A percentile compares a stretch with the other conserved stretches of the same genome.
These are phyloP conservation scores for Ustanciosporium gigantosporum DNA, from an alignment of 1,284 basidiomycete genomes.

Conservation along the genomic window DNA sequence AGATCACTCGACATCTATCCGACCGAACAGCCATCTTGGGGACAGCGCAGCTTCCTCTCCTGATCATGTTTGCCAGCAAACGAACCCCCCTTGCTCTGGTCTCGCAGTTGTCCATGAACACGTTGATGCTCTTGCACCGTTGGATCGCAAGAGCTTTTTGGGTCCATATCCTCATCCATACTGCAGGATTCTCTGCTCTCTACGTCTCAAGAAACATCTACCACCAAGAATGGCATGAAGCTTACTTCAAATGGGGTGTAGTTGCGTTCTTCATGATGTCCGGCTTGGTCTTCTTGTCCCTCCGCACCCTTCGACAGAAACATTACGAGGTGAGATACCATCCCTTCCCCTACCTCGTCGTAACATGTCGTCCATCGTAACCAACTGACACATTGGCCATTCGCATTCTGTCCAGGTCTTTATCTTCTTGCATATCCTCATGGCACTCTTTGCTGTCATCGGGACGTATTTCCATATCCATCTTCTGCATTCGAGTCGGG, in stretches of 20 bases:
- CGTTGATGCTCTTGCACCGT: constrained; percentile 58
- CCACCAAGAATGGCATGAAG: constrained; percentile 10
- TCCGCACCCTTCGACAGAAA: constrained; percentile 20
- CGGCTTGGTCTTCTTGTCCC: constrained; percentile 28
- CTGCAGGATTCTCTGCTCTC: constrained; percentile 21
- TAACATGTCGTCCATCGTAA: too few relatives aligned
- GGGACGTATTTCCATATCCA: constrained; percentile 56
- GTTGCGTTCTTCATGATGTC: constrained; percentile 28
- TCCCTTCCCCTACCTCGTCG: not conserved
- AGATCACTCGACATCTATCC: constrained; percentile 35
- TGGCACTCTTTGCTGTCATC: constrained; percentile 52
- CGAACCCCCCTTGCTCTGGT: constrained; percentile 54
- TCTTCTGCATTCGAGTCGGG: constrained; percentile 21
- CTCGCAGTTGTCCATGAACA: constrained; percentile 50
- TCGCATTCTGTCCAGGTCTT: constrained; percentile 52
- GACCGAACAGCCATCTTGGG: constrained; percentile 53
- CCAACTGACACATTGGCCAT: too few relatives aligned
- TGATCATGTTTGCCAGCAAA: constrained; percentile 58
- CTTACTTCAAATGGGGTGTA: constrained; percentile 56
- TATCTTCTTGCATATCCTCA: constrained; percentile 52
- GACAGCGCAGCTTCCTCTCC: constrained; percentile 50
- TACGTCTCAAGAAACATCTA: constrained; percentile 1
- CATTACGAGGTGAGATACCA: constrained; percentile 28
- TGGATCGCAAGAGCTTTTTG: constrained; percentile 56
- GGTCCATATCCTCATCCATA: constrained; percentile 50